A percentile compares a stretch with the other conserved stretches of the same genome.
phyloP scores from a whole-genome alignment of 1,284 basidiomycete species.

The Peniophora sp. region DNA sequence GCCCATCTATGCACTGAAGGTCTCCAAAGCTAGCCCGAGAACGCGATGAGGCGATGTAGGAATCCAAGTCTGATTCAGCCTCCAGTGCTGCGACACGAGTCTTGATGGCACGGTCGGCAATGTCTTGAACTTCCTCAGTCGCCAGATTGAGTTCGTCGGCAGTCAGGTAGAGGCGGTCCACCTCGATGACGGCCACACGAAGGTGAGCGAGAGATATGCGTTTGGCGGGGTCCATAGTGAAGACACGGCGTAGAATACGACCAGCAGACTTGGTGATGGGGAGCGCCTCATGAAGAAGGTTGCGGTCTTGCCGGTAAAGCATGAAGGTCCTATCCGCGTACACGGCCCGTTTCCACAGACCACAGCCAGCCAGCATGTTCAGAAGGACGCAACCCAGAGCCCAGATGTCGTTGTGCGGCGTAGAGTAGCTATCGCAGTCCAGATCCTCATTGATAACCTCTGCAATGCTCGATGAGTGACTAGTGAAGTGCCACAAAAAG shows the following conservation, averaged over 20 bases:
- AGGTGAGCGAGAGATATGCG: conserved; percentile 61
- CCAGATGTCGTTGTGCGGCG: conserved; percentile 78
- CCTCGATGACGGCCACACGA: conserved; percentile 43
- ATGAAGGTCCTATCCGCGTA: conserved; percentile 67
- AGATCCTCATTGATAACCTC: not conserved
- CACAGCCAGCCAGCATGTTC: conserved; percentile 82
- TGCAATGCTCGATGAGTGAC: not conserved
- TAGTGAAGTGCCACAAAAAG: not conserved
- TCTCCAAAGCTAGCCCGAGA: too few relatives aligned
- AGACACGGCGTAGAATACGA: conserved; percentile 49
- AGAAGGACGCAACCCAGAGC: conserved; percentile 34
- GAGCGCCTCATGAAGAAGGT: conserved; percentile 63
- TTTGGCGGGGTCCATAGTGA: conserved; percentile 42
- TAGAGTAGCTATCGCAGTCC: conserved; percentile 46
- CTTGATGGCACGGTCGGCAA: too few relatives aligned
- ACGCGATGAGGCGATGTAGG: too few relatives aligned
- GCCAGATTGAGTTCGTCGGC: conserved; percentile 37
- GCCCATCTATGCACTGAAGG: too few relatives aligned
- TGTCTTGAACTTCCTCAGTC: not conserved
- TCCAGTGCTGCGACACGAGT: too few relatives aligned
- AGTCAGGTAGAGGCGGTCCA: conserved; percentile 64
- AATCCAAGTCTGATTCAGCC: too few relatives aligned
- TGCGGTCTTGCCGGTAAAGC: conserved; percentile 55
- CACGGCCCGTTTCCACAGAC: conserved; percentile 82
- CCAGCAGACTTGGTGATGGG: conserved; percentile 61